phyloP scores from a whole-genome alignment of 2,329 filamentous ascomycete species.

The Fusarium hostae region DNA sequence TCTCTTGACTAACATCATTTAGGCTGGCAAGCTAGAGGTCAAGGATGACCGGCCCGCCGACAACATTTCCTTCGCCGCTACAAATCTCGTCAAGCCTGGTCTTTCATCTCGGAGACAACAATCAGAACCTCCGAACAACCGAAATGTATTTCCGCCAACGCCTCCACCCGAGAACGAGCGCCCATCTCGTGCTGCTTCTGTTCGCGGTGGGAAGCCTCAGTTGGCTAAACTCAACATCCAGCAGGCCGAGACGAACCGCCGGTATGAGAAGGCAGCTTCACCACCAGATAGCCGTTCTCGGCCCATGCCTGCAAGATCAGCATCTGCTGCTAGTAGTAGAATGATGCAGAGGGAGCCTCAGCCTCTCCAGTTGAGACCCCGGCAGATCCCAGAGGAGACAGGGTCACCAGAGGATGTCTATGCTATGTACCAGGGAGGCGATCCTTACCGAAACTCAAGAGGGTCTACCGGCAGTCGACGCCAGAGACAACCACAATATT shows the following conservation, averaged over 20 bases:
- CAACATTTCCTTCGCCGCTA: conserved; percentile 89
- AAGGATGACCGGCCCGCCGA: conserved; percentile 85
- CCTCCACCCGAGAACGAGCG: conserved; percentile 92
- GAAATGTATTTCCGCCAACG: conserved; percentile 95
- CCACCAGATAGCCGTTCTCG: conserved; percentile 52
- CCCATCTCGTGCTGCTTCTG: conserved; percentile 67
- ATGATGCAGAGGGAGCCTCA: conserved; percentile 54
- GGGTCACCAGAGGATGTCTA: conserved; percentile 77
- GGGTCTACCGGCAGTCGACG: conserved; percentile 51
- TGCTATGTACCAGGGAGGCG: conserved; percentile 64
- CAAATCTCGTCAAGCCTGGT: conserved; percentile 90
- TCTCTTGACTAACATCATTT: conserved; percentile 25
- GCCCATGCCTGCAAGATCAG: conserved; percentile 53
- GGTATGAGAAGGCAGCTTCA: conserved; percentile 66
- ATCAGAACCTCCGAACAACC: conserved; percentile 81
- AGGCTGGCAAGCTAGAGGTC: conserved; percentile 64
- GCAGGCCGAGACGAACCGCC: conserved; percentile 59
- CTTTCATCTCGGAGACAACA: conserved; percentile 84
- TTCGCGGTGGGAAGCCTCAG: conserved; percentile 69
- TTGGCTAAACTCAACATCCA: conserved; percentile 73
- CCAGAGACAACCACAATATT: conserved; percentile 67
- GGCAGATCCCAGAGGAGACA: conserved; percentile 61
- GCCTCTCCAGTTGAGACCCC: conserved; percentile 45
- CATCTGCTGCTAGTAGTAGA: conserved; percentile 58
- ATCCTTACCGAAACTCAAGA: conserved; percentile 50